Evolutionary conservation across 1,139 yeast species (phyloP), one percentile per base, ranked within the genome.

Genomic region (Komagataea norvegica): DNA sequence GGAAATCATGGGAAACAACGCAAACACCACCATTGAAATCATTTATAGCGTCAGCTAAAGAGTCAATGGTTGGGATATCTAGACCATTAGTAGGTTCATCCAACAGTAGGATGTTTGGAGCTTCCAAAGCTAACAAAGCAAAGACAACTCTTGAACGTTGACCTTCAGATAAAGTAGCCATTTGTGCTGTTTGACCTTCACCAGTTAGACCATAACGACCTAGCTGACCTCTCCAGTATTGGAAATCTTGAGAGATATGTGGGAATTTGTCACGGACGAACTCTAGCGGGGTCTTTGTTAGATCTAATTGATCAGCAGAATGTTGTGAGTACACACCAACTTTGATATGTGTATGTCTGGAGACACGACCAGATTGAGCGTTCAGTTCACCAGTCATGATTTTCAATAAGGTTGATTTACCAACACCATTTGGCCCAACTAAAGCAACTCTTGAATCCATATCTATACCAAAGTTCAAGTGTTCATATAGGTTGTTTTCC

Each of bases 21-120:
- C 88, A 95, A 42, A 91, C 96, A 74, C 98, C 98, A 68, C 98
- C 98, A 58, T 81, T 85, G 73, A 85, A 93, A 29, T 78, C 83
- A 52, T 87, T 80, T 61, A 93, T 89, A 47, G 98, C 98, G 43
- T 84, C 95, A 41, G 97, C 98, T 59, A 91, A 74, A 31, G 98
- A 91, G 68, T 93, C 98, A 60, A 91, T 91, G 34, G 98, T 89
- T 57, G 96, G 86, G 56, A 93, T 89, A 72, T 93, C 98, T 67
- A 93, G 75, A 76, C 97, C 98, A 76, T 91, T 91, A 54, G 98
- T 91, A 77, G 98, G 98, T 80, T 93, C 98, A 72, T 91, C 98
- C 69, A 91, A 74, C 61, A 91, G 72, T 57, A 91, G 74, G 67
- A 91, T 86, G 68, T 91, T 91, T 59, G 99, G 98, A 49, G 84